Conservation (phyloP, 2,329 filamentous ascomycete genomes). For the Colletotrichum tabaci region DNA sequence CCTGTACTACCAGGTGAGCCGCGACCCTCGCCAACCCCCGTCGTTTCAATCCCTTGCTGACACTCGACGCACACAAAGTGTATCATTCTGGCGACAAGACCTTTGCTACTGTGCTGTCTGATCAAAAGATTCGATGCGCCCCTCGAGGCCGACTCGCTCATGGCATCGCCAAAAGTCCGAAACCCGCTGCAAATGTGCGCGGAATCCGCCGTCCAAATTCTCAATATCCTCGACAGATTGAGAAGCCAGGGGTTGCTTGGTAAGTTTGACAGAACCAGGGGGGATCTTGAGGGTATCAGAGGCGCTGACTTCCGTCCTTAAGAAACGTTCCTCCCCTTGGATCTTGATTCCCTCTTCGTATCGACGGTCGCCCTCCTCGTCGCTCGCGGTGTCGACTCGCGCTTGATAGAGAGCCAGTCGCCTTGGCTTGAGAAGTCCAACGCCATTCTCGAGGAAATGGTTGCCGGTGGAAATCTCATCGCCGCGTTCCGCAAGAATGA, state of each 20-base stretch:
- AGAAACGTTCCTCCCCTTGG: conserved; percentile 62
- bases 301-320: no score
- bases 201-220: conserved; percentile 52
- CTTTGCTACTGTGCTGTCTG: conserved; percentile 50
- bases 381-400: conserved; percentile 53
- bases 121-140: conserved; percentile 51
- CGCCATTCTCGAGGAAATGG: conserved; percentile 62
- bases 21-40: no score
- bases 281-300: no score
- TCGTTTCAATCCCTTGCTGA: not conserved
- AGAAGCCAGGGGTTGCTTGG: conserved; percentile 63
- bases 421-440: conserved; percentile 60
- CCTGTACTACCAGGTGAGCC: conserved; percentile 51
- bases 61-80: conserved; percentile 43
- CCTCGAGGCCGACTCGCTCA: conserved; percentile 49
- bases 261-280: conserved; percentile 46
- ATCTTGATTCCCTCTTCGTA: conserved; percentile 61
- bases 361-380: conserved; percentile 60
- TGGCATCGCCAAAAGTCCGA: conserved; percentile 53
- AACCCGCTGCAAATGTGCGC: conserved; percentile 54
- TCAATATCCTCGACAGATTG: conserved; percentile 59
- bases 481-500: conserved; percentile 61
- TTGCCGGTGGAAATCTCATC: conserved; percentile 60
- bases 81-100: conserved; percentile 52
- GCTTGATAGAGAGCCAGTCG: conserved; percentile 52